Percentiles rank a stretch among this genome's conserved stretches.
These are phyloP conservation scores for Saraca asoca DNA, from an alignment of 331 rosid genomes.

Conservation along the genomic window DNA sequence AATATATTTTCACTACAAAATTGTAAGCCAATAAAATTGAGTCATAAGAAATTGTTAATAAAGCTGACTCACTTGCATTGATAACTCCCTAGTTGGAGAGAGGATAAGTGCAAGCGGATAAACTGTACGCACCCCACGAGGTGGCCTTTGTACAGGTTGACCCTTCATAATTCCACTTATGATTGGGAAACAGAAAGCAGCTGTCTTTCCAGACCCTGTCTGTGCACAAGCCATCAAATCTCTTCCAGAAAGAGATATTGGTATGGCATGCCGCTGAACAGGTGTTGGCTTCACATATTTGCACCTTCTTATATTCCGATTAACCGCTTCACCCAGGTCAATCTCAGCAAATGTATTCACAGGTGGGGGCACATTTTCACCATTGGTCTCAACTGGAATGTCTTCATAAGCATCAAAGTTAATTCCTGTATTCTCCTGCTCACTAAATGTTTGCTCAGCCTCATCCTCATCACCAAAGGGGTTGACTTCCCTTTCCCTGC, in stretches of 20 bases:
- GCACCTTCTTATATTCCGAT: slow-evolving; percentile 70
- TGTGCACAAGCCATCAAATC: slow-evolving; percentile 95
- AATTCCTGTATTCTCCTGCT: slow-evolving; percentile 66
- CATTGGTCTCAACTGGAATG: slow-evolving; percentile 84
- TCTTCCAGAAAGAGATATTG: slow-evolving; percentile 73
- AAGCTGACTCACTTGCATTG: slow-evolving; percentile 70
- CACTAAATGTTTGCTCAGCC: slow-evolving; percentile 42
- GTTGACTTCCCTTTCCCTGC: slow-evolving; percentile 63
- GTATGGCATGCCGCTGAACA: slow-evolving; percentile 83
- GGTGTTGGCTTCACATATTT: slow-evolving; percentile 86
- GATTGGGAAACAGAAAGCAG: slow-evolving; percentile 85
- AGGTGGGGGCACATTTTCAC: slow-evolving; percentile 68
- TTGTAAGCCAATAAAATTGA: neutral
- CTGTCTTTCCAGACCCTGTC: slow-evolving; percentile 94
- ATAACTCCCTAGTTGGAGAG: slow-evolving; percentile 89
- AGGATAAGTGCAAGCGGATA: slow-evolving; percentile 84
- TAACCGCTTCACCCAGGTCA: slow-evolving; percentile 79
- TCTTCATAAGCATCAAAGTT: slow-evolving; percentile 86
- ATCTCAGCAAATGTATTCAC: slow-evolving; percentile 85
- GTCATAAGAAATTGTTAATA: neutral
- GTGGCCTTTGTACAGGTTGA: slow-evolving; percentile 61
- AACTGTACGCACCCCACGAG: slow-evolving; percentile 72
- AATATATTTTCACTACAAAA: slow-evolving; percentile 4
- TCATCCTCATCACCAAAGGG: slow-evolving; percentile 65
- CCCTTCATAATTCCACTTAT: slow-evolving; percentile 86